These are phyloP conservation scores for Lactifluus piperatus DNA, from an alignment of 768 basidiomycete genomes.

Conservation along the genomic window DNA sequence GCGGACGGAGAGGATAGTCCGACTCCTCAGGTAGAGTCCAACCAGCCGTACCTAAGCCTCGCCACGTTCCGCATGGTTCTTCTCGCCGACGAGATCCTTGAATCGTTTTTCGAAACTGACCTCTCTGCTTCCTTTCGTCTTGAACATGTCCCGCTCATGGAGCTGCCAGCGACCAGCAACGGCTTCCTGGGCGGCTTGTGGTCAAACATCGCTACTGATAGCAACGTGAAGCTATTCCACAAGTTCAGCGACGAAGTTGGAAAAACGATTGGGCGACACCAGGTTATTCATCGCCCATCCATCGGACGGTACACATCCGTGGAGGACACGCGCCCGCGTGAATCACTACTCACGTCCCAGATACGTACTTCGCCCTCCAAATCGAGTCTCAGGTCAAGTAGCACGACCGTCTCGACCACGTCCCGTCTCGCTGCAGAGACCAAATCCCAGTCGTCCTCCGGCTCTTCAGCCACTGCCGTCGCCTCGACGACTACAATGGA, in stretches of 20 bases:
- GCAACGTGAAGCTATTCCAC: conserved; percentile 90
- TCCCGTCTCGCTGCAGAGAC: conserved; percentile 25
- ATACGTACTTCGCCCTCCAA: conserved; percentile 54
- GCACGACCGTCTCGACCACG: conserved; percentile 22
- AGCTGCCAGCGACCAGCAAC: conserved; percentile 47
- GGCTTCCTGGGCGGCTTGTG: conserved; percentile 77
- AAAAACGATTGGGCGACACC: conserved; percentile 89
- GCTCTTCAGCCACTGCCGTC: conserved; percentile 26
- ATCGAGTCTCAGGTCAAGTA: conserved; percentile 34
- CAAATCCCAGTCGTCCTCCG: neutral
- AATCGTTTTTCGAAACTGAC: conserved; percentile 94
- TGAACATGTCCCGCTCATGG: conserved; percentile 59
- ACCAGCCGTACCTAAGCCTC: conserved; percentile 88
- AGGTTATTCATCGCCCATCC: conserved; percentile 71
- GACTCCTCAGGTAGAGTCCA: conserved; percentile 50
- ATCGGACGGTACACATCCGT: conserved; percentile 79
- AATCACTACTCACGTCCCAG: conserved; percentile 69
- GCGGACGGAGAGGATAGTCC: conserved; percentile 28
- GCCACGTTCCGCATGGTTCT: conserved; percentile 99
- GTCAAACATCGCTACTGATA: conserved; percentile 84
- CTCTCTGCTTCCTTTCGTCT: conserved; percentile 82
- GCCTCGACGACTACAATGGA: conserved; percentile 47
- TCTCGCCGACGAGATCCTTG: conserved; percentile 90
- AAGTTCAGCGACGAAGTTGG: conserved; percentile 91
- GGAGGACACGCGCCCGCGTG: conserved; percentile 83